phyloP scores from a whole-genome alignment of 805 yeast genomes.

The Saccharomyces jurei region DNA sequence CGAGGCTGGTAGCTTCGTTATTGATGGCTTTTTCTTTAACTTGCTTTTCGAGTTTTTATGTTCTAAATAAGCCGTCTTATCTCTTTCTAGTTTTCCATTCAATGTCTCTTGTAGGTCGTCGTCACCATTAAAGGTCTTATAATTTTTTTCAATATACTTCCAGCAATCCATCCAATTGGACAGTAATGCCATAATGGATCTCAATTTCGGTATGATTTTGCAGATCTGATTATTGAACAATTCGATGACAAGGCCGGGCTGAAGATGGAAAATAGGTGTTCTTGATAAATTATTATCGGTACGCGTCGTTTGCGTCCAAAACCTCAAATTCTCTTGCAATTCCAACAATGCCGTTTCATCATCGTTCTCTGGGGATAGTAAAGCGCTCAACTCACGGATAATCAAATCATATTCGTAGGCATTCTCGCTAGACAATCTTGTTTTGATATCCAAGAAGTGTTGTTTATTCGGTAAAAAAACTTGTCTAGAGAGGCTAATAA shows the following conservation, averaged over 20 bases:
- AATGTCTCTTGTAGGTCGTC: conserved; percentile 14
- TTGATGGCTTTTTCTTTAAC: not conserved
- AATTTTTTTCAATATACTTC: conserved; percentile 19
- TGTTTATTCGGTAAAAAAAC: conserved; percentile 21
- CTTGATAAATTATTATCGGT: not conserved
- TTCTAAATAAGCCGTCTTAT: conserved; percentile 17
- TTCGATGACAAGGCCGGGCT: conserved; percentile 13
- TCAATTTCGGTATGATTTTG: conserved; percentile 11
- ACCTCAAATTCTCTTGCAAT: conserved; percentile 1
- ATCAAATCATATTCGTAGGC: conserved; percentile 19
- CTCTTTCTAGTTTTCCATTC: conserved; percentile 22
- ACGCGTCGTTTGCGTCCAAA: conserved; percentile 1
- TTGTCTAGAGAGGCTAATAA: conserved; percentile 19
- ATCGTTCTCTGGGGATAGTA: not conserved
- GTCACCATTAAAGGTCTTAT: conserved; percentile 6
- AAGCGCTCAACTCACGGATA: not conserved
- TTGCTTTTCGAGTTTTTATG: conserved; percentile 4
- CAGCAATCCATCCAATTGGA: conserved; percentile 17
- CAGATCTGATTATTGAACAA: conserved; percentile 13
- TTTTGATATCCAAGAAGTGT: conserved; percentile 11
- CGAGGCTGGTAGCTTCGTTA: not conserved
- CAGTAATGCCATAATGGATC: conserved; percentile 7
- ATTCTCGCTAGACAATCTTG: conserved; percentile 18
- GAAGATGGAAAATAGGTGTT: conserved; percentile 10
- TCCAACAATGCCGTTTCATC: not conserved